Evolutionary conservation across 1,284 basidiomycete genomes (phyloP), one percentile per base, ranked within the genome.

Genomic region (Puccinia polysora): DNA sequence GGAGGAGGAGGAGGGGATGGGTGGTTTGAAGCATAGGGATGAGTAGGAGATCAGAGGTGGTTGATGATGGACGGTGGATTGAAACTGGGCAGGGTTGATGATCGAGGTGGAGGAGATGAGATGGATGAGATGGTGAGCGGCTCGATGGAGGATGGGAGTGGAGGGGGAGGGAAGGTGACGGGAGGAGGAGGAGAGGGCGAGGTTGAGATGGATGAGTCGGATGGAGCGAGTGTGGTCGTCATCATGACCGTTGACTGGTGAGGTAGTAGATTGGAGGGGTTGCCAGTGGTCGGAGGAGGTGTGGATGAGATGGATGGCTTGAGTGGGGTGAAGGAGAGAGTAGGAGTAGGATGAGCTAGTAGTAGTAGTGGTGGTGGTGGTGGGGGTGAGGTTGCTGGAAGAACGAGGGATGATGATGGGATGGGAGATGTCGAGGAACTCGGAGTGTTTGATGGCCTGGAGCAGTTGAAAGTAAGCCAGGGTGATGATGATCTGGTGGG

Each of bases 391-490:
- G n/a, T 28, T 32, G 25, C 14, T 30, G 18, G n/a, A 47, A 34
- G 43, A 63, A 47, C 23, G 2, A 28, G 30, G 60, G 34, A 40
- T 15, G 10, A 18, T 20, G 43, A 45, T 47, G 28, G 60, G 36
- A 8, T 43, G 49, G 10, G 58, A 47, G 30, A 56, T 43, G 32
- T 72, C 50, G 6, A 72, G 75, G 75, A 80, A 77, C 73, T 78
- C 74, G 58, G 78, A 79, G 70, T 79, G 78, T 8, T 78, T 77
- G 63, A 80, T 74, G 8, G 79, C 79, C 68, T 78, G 78, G 5
- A 80, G 74, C 8, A 80, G 75, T 73, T 79, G 78, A 68, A 80
- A 80, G 75, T 80, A 80, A 52, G 79, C 79, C 18, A 80, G 74
- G 30, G 79, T 80, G 71, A 78, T 78, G 30, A 80, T 56, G 64